A percentile compares a stretch with the other conserved stretches of the same genome.
Evolutionary conservation across 306 rosid species (phyloP).

Genomic region (Cucurbita moschata): DNA sequence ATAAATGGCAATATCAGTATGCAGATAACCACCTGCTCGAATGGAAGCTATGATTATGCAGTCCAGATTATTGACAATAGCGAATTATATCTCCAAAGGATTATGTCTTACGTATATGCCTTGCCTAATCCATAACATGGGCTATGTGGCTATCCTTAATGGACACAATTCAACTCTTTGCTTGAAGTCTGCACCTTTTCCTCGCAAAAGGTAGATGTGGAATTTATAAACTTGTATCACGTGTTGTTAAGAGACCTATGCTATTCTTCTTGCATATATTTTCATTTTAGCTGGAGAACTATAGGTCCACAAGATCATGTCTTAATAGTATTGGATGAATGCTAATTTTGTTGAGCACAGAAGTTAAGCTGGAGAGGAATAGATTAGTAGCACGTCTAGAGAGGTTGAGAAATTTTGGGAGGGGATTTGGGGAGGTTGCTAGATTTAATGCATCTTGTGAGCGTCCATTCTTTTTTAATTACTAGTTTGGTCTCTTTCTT

Average conservation of each 20-base stretch:
- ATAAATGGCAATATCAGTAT: background rate
- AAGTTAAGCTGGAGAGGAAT: background rate
- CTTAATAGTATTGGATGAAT: background rate
- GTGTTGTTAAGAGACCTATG: background rate
- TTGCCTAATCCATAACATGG: constrained; percentile 27
- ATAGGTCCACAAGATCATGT: background rate
- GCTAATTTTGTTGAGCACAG: background rate
- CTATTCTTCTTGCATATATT: background rate
- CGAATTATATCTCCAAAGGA: constrained; percentile 21
- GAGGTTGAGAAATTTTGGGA: background rate
- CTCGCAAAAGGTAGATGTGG: constrained; percentile 27
- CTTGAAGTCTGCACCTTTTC: constrained; percentile 25
- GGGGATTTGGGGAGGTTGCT: background rate
- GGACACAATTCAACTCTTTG: constrained; percentile 18
- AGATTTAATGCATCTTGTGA: background rate
- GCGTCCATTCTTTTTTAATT: background rate
- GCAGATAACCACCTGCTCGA: constrained; percentile 33
- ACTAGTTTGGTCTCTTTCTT: background rate
- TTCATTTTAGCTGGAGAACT: background rate
- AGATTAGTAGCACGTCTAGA: background rate
- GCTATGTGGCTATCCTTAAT: constrained; percentile 20
- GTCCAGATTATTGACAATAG: constrained; percentile 25
- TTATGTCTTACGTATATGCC: constrained; percentile 18
- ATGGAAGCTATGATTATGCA: constrained; percentile 22
- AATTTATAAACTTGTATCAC: background rate